Percentiles rank a stretch among this genome's conserved stretches.
Evolutionary conservation across 768 basidiomycete genomes (phyloP).

Genomic region (Tremella yokohamensis): DNA sequence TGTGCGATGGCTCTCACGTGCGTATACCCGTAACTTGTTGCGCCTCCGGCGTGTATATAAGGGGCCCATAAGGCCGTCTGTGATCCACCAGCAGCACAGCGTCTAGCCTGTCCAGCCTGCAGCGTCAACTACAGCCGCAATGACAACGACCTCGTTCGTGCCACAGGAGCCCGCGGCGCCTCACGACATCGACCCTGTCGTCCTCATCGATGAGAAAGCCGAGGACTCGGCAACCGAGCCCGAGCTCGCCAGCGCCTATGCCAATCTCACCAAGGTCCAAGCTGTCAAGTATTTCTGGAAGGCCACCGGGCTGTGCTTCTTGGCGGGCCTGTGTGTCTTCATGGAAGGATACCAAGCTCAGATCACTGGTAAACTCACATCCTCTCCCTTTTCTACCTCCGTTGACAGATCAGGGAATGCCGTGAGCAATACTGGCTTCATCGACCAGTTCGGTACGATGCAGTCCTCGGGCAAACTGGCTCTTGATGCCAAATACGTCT

Average conservation of each 20-base stretch:
- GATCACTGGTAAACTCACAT: slow-evolving; percentile 31
- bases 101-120: not conserved
- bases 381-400: too few relatives aligned
- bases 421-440: slow-evolving; percentile 40
- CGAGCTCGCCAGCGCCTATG: slow-evolving; percentile 6
- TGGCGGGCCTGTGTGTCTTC: slow-evolving; percentile 1
- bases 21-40: too few relatives aligned
- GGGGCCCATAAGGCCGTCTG: too few relatives aligned
- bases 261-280: slow-evolving; percentile 3
- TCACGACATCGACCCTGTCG: not conserved
- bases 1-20: too few relatives aligned
- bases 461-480: slow-evolving; percentile 1
- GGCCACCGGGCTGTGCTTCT: slow-evolving; percentile 5
- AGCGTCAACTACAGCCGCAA: not conserved
- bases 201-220: not conserved
- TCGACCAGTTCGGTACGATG: slow-evolving; percentile 30
- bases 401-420: too few relatives aligned
- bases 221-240: not conserved
- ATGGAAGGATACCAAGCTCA: slow-evolving; percentile 23
- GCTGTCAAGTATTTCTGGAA: slow-evolving; percentile 5
- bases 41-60: too few relatives aligned
- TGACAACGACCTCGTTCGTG: not conserved
- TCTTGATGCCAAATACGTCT: slow-evolving; percentile 1
- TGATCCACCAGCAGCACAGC: too few relatives aligned
- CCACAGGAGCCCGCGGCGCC: not conserved